Percentiles rank a stretch among this genome's conserved stretches.
phyloP scores from a whole-genome alignment of 257 asterid genomes.

The Gentiana straminea region DNA sequence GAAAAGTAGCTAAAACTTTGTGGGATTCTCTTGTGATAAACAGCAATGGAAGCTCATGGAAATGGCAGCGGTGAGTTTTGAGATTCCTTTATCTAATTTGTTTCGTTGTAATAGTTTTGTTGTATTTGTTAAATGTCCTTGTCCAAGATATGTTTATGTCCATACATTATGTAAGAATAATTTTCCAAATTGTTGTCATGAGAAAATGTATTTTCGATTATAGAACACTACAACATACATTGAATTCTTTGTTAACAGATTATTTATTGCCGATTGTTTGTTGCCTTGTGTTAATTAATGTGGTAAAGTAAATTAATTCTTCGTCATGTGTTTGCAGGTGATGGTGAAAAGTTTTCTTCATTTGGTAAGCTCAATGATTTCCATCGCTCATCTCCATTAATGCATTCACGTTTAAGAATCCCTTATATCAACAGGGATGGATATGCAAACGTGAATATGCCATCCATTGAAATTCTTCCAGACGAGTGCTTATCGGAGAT shows the following conservation, averaged over 20 bases:
- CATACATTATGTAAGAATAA: too few species aligned
- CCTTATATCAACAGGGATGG: constrained; percentile 25
- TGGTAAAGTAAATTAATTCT: background rate
- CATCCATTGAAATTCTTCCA: constrained; percentile 68
- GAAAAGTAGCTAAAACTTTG: constrained; percentile 30
- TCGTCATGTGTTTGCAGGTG: constrained; percentile 40
- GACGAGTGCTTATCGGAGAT: constrained; percentile 88
- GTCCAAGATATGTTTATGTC: too few species aligned
- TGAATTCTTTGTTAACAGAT: too few species aligned
- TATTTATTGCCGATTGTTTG: too few species aligned
- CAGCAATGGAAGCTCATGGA: constrained; percentile 84
- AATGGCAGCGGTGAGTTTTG: constrained; percentile 72
- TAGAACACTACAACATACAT: too few species aligned
- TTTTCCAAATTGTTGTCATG: too few species aligned
- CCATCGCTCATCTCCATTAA: constrained; percentile 52
- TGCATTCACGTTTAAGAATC: constrained; percentile 51
- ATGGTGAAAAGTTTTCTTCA: constrained; percentile 48
- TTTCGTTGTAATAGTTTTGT: too few species aligned
- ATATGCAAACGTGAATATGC: constrained; percentile 18
- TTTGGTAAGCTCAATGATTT: constrained; percentile 49
- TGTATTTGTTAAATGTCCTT: background rate
- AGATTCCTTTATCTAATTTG: background rate
- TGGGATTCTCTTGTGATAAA: constrained; percentile 36
- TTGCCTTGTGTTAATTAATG: too few species aligned
- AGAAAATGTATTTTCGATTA: too few species aligned